phyloP scores from a whole-genome alignment of 2,329 filamentous ascomycete genomes.

The Aspergillus vadensis region DNA sequence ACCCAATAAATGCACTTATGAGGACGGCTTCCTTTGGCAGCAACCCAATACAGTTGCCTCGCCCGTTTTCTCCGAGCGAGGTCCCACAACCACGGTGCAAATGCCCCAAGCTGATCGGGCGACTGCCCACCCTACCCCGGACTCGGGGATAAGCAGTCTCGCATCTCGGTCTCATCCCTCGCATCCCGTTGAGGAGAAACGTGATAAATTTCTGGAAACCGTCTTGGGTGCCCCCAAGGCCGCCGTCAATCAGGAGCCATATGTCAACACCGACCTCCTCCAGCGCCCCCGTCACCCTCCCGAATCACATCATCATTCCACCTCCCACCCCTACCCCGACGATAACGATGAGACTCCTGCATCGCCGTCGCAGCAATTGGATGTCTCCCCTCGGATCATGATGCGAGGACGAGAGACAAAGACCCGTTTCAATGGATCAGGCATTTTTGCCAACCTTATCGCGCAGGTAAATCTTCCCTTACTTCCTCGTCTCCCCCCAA shows the following conservation, averaged over 20 bases:
- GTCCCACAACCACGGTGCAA: conserved; percentile 21
- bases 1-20: conserved; percentile 42
- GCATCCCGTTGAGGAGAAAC: conserved; percentile 27
- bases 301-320: conserved; percentile 12
- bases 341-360: conserved; percentile 25
- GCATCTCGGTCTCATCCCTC: conserved; percentile 28
- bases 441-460: conserved; percentile 43
- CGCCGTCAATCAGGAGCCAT: conserved; percentile 35
- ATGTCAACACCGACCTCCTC: conserved; percentile 31
- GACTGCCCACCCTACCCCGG: conserved; percentile 28
- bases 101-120: conserved; percentile 26
- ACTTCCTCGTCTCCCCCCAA: neutral
- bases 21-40: conserved; percentile 44
- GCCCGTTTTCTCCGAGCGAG: conserved; percentile 29
- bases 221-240: conserved; percentile 39
- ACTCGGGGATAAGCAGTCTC: conserved; percentile 34
- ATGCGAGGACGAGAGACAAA: conserved; percentile 43
- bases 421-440: conserved; percentile 45
- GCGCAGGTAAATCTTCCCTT: conserved; percentile 35
- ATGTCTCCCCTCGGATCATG: conserved; percentile 37
- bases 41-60: conserved; percentile 38
- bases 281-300: conserved; percentile 28
- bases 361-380: conserved; percentile 36
- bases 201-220: conserved; percentile 37
- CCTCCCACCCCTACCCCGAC: conserved; percentile 12